These are phyloP conservation scores for Inga oerstediana DNA, from an alignment of 306 rosid genomes.

Conservation along the genomic window DNA sequence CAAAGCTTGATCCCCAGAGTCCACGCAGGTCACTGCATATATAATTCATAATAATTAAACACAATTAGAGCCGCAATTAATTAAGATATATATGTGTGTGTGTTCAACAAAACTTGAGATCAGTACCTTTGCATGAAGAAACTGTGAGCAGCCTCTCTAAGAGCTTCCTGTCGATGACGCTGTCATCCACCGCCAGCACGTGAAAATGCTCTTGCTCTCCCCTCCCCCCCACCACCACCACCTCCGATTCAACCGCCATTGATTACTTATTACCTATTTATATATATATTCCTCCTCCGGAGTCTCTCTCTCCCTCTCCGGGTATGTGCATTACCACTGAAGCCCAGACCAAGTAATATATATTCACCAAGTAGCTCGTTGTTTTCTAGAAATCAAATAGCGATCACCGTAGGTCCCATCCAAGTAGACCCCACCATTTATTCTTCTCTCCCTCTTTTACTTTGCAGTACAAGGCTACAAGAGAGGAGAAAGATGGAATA, in stretches of 20 bases:
- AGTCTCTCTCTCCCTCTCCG: not conserved
- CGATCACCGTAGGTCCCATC: not conserved
- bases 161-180: slow-evolving; percentile 59
- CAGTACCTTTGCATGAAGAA: slow-evolving; percentile 64
- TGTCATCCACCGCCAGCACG: slow-evolving; percentile 75
- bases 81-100: not conserved
- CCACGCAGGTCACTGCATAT: slow-evolving; percentile 68
- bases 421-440: not conserved
- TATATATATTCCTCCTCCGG: not conserved
- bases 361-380: not conserved
- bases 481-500: not conserved
- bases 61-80: not conserved
- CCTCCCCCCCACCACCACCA: slow-evolving; percentile 17
- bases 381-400: not conserved
- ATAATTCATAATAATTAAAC: not conserved
- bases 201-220: slow-evolving; percentile 52
- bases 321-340: not conserved
- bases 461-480: not conserved
- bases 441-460: not conserved
- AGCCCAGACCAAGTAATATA: not conserved
- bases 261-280: not conserved
- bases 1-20: slow-evolving; percentile 82
- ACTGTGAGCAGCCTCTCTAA: slow-evolving; percentile 60
- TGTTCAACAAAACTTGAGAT: slow-evolving; percentile 7
- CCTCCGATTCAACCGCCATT: slow-evolving; percentile 45